Percentiles rank a stretch among this genome's conserved stretches.
phyloP scores from a whole-genome alignment of 2,329 filamentous ascomycete genomes.

The Trichophyton simii region DNA sequence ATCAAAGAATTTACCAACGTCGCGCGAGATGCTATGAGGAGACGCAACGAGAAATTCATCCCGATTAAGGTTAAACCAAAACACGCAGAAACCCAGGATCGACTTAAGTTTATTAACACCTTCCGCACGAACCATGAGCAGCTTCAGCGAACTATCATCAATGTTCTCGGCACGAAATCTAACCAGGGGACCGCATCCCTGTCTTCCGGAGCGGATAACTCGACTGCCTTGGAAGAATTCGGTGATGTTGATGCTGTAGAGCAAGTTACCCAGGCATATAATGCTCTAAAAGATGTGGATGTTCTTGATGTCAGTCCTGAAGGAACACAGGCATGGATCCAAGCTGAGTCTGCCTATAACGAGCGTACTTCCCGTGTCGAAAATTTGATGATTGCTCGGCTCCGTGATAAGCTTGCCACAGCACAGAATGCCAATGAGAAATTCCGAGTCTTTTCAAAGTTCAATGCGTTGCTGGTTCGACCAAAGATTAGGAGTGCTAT shows the following conservation, averaged over 20 bases:
- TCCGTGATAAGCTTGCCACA: slow-evolving; percentile 83
- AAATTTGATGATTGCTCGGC: slow-evolving; percentile 92
- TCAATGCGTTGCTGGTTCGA: slow-evolving; percentile 95
- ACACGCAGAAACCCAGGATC: slow-evolving; percentile 77
- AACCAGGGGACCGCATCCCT: slow-evolving; percentile 41
- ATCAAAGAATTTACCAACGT: slow-evolving; percentile 97
- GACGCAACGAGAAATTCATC: slow-evolving; percentile 94
- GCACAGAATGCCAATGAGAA: slow-evolving; percentile 98
- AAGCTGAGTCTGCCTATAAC: slow-evolving; percentile 91
- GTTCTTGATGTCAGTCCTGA: slow-evolving; percentile 82
- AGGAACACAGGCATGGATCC: slow-evolving; percentile 82
- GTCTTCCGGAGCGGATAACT: slow-evolving; percentile 41
- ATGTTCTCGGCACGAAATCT: slow-evolving; percentile 73
- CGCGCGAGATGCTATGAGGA: slow-evolving; percentile 83
- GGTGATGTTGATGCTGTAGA: slow-evolving; percentile 95
- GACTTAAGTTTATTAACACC: slow-evolving; percentile 82
- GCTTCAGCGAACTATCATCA: slow-evolving; percentile 88
- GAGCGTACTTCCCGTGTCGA: slow-evolving; percentile 94
- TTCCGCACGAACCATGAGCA: slow-evolving; percentile 98
- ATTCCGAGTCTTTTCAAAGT: slow-evolving; percentile 99
- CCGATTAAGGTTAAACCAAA: slow-evolving; percentile 89
- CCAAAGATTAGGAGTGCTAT: slow-evolving; percentile 99
- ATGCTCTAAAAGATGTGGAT: slow-evolving; percentile 86
- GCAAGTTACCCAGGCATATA: slow-evolving; percentile 89
- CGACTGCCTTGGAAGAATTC: slow-evolving; percentile 77